Conservation (phyloP, 2,329 filamentous ascomycete species). For the Ophiostoma sp. region DNA sequence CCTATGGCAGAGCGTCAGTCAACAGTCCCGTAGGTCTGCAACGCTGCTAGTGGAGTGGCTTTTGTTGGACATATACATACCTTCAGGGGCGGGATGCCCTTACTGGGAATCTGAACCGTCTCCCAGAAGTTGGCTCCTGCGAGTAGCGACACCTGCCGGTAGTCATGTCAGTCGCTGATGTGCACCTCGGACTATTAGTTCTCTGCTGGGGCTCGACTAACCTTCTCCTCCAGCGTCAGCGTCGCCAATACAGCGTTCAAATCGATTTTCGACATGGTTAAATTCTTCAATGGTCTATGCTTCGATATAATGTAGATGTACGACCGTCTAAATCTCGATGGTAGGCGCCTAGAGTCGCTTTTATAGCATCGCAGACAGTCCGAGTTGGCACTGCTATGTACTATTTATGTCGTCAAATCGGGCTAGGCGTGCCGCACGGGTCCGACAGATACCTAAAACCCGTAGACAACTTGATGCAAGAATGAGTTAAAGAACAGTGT, state of each 20-base stretch:
- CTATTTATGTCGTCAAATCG: not conserved
- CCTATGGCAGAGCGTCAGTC: not conserved
- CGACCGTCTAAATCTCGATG: not conserved
- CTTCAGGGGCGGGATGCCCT: constrained; percentile 10
- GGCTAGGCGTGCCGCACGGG: not conserved
- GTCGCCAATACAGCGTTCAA: constrained; percentile 5
- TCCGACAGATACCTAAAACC: not conserved
- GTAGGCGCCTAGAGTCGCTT: not conserved
- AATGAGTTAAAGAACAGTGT: no score
- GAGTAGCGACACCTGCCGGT: constrained; percentile 8
- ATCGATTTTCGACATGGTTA: not conserved
- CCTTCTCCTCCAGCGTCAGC: constrained; percentile 16
- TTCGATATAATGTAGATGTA: not conserved
- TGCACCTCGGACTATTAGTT: not conserved
- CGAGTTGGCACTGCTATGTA: no score
- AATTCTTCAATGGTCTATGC: not conserved
- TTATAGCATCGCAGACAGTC: not conserved
- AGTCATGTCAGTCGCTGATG: not conserved
- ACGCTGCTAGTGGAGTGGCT: not conserved
- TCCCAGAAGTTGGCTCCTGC: constrained; percentile 12
- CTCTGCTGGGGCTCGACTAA: constrained; percentile 5
- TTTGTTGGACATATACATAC: not conserved
- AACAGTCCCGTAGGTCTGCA: not conserved
- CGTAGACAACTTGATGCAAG: not conserved
- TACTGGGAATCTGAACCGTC: not conserved